These are phyloP conservation scores for Mucor piriformis DNA, from an alignment of 371 early-diverging fungal genomes.

Conservation along the genomic window DNA sequence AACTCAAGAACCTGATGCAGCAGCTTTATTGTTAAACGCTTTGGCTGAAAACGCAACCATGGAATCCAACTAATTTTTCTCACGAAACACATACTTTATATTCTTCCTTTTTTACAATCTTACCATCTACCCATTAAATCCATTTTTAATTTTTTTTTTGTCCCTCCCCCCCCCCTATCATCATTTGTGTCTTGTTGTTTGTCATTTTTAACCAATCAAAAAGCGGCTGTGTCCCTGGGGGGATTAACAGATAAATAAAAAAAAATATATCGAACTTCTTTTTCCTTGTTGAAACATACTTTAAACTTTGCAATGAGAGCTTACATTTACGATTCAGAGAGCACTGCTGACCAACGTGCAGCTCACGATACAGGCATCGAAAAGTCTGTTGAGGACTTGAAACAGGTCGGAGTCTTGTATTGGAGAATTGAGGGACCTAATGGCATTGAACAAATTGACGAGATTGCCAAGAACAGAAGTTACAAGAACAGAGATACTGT, in stretches of 20 bases:
- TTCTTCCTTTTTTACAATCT: not conserved
- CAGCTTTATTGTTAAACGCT: slow-evolving; percentile 24
- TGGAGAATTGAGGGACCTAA: slow-evolving; percentile 65
- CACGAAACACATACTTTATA: not conserved
- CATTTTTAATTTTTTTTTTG: not conserved
- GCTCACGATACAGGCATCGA: slow-evolving; percentile 71
- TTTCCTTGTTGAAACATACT: not conserved
- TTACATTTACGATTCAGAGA: slow-evolving; percentile 65
- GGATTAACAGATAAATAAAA: no score
- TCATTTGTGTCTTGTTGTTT: no score
- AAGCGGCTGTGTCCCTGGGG: no score
- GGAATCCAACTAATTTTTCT: not conserved
- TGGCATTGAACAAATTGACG: slow-evolving; percentile 65
- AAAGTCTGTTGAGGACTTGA: slow-evolving; percentile 70
- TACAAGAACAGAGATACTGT: slow-evolving; percentile 93
- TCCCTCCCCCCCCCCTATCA: no score
- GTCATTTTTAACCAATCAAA: no score
- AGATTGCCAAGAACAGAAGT: slow-evolving; percentile 69
- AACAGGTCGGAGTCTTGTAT: slow-evolving; percentile 73
- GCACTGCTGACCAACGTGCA: slow-evolving; percentile 61
- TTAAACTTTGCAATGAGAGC: slow-evolving; percentile 57
- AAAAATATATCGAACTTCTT: no score
- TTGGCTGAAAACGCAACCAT: slow-evolving; percentile 24
- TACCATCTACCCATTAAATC: not conserved
- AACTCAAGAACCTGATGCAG: slow-evolving; percentile 72